phyloP scores from a whole-genome alignment of 23 red algal genomes.

The Gracilaria domingensis region DNA sequence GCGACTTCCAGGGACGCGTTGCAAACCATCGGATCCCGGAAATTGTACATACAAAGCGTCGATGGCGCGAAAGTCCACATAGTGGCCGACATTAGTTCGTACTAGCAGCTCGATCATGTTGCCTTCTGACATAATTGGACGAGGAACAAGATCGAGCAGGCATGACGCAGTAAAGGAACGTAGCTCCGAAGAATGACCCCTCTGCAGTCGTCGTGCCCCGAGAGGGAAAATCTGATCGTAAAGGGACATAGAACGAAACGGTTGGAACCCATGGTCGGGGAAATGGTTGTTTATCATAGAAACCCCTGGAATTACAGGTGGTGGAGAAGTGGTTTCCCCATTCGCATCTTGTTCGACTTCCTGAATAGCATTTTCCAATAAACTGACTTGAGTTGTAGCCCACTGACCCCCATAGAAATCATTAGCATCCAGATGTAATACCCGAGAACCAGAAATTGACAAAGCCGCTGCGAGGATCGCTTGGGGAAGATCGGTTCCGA shows the following conservation, averaged over 20 bases:
- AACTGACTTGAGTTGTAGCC: not conserved
- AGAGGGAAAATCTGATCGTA: conserved; percentile 19
- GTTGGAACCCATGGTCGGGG: conserved; percentile 11
- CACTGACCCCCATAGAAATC: conserved; percentile 44
- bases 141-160: conserved; percentile 44
- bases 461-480: conserved; percentile 63
- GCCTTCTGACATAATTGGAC: conserved; percentile 44
- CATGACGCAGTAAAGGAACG: not conserved
- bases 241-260: not conserved
- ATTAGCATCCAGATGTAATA: conserved; percentile 70
- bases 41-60: conserved; percentile 61
- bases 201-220: not conserved
- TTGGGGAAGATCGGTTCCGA: conserved; percentile 56
- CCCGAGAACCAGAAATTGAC: conserved; percentile 53
- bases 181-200: not conserved
- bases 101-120: conserved; percentile 44
- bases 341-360: not conserved
- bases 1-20: conserved; percentile 52
- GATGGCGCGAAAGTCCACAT: conserved; percentile 56
- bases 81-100: conserved; percentile 62
- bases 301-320: not conserved
- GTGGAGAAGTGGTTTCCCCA: no score
- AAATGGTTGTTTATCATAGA: not conserved
- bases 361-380: not conserved
- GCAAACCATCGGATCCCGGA: conserved; percentile 18